Base-by-base conservation (phyloP, 495 filamentous ascomycete species). In the Talaromyces trachyspermus region DNA sequence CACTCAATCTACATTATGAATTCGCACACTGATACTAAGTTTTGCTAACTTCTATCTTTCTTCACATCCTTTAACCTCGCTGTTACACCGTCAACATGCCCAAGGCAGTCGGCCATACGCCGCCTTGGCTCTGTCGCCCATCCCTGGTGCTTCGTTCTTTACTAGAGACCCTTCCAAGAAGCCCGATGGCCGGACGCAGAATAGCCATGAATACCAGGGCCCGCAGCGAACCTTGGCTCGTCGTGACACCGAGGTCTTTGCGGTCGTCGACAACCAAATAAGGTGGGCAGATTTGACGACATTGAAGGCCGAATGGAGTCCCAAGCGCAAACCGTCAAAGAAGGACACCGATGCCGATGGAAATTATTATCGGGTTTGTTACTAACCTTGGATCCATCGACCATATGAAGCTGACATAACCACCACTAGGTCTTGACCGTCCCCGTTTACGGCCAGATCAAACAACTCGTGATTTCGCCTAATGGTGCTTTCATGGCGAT, bases 231-330 rank as follows among this genome's bases (percentile, higher is more conserved):
- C 77, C 7, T 78, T 92, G 30, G 89, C 86, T 5, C 77, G 72
- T 30, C 70, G 88, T 38, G 86, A 81, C 35, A 85, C 83, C 24
- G 85, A 95, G 54, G 69, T 94, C 1, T 95, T 95, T 60, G 80
- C 85, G 1, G 88, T 87, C 11, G 81, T 85, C 10, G 88, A 87
- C 23, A 91, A 84, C 53, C 80, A 94, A 61, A 86, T 95, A 29
- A 74, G 88, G 57, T 95, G 89, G 89, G 80, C 83, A 5, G 83
- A 90, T 63, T 69, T 95, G 7, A 75, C 75, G 30, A 71, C 76
- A 48, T 63, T 95, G 45, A 90, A 89, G 63, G 81, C 89, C 54
- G 71, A 78, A 55, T 87, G 79, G 74, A 76, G 78, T 55, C 70
- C 74, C 39, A 55, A 60, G 40, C 50, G 51, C n/a, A 58, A 58